A percentile compares a stretch with the other conserved stretches of the same genome.
Evolutionary conservation across 2,329 filamentous ascomycete species (phyloP).

Genomic region (Fusarium multiceps): DNA sequence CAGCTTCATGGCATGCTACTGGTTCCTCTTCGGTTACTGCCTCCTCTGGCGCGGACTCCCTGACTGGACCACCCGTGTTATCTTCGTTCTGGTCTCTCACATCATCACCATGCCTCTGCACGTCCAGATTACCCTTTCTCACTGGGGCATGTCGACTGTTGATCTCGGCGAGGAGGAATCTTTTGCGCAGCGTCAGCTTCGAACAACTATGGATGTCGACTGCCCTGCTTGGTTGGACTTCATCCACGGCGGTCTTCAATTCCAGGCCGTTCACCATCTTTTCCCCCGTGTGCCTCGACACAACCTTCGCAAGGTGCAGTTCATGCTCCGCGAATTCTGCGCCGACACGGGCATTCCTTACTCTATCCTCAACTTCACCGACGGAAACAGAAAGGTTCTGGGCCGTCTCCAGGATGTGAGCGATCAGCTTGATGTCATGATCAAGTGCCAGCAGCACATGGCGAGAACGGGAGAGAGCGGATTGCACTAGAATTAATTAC

Average conservation of each 20-base stretch:
- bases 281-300: slow-evolving; percentile 76
- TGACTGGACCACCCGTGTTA: slow-evolving; percentile 65
- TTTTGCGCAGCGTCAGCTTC: slow-evolving; percentile 75
- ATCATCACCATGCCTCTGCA: slow-evolving; percentile 75
- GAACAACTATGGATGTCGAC: slow-evolving; percentile 80
- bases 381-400: slow-evolving; percentile 68
- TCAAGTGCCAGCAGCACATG: slow-evolving; percentile 66
- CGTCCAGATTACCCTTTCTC: slow-evolving; percentile 77
- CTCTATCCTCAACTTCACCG: slow-evolving; percentile 68
- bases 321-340: slow-evolving; percentile 71
- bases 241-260: slow-evolving; percentile 77
- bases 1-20: slow-evolving; percentile 71
- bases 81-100: slow-evolving; percentile 73
- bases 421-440: slow-evolving; percentile 69
- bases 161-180: slow-evolving; percentile 73
- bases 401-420: slow-evolving; percentile 66
- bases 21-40: slow-evolving; percentile 75
- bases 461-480: slow-evolving; percentile 60
- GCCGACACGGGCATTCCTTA: slow-evolving; percentile 73
- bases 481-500: slow-evolving; percentile 39
- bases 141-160: slow-evolving; percentile 77
- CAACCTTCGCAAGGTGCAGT: slow-evolving; percentile 71
- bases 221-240: slow-evolving; percentile 79
- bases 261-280: slow-evolving; percentile 77
- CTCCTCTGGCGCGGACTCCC: slow-evolving; percentile 70